Evolutionary conservation across 2,329 filamentous ascomycete species (phyloP).

Genomic region (Fusarium algeriense): DNA sequence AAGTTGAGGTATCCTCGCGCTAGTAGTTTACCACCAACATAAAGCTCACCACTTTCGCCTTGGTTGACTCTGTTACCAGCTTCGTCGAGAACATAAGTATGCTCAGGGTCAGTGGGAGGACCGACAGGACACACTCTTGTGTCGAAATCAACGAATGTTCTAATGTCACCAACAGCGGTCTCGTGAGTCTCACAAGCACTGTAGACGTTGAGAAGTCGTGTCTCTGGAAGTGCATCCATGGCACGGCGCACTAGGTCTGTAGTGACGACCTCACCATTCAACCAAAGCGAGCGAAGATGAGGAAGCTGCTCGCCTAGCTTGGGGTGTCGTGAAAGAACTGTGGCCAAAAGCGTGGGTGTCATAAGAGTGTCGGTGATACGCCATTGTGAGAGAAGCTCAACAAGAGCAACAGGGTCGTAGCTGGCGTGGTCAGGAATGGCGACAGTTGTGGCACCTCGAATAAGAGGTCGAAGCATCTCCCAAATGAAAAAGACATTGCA

Average conservation of each 20-base stretch:
- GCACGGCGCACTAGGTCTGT: slow-evolving; percentile 79
- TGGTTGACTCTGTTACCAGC: slow-evolving; percentile 71
- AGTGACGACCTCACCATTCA: slow-evolving; percentile 86
- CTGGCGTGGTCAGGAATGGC: slow-evolving; percentile 81
- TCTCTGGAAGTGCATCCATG: slow-evolving; percentile 74
- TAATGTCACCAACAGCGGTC: slow-evolving; percentile 81
- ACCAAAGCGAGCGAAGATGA: slow-evolving; percentile 77
- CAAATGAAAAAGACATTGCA: slow-evolving; percentile 91
- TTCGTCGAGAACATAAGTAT: slow-evolving; percentile 80
- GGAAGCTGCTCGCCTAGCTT: slow-evolving; percentile 73
- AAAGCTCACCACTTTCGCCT: slow-evolving; percentile 78
- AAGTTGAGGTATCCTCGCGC: slow-evolving; percentile 83
- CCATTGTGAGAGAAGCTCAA: slow-evolving; percentile 75
- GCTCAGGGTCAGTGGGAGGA: slow-evolving; percentile 73
- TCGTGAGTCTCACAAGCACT: slow-evolving; percentile 87
- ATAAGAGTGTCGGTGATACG: slow-evolving; percentile 84
- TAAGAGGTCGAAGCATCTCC: slow-evolving; percentile 82
- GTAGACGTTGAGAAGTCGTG: slow-evolving; percentile 82
- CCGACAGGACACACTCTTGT: slow-evolving; percentile 80
- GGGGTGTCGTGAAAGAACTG: slow-evolving; percentile 77
- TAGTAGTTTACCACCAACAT: slow-evolving; percentile 78
- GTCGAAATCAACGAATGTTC: slow-evolving; percentile 72
- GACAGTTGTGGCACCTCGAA: slow-evolving; percentile 81
- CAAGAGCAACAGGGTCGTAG: slow-evolving; percentile 80
- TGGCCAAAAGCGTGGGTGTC: slow-evolving; percentile 83